Evolutionary conservation across 2,329 filamentous ascomycete species (phyloP).

Genomic region (Emericellopsis cladophorae): DNA sequence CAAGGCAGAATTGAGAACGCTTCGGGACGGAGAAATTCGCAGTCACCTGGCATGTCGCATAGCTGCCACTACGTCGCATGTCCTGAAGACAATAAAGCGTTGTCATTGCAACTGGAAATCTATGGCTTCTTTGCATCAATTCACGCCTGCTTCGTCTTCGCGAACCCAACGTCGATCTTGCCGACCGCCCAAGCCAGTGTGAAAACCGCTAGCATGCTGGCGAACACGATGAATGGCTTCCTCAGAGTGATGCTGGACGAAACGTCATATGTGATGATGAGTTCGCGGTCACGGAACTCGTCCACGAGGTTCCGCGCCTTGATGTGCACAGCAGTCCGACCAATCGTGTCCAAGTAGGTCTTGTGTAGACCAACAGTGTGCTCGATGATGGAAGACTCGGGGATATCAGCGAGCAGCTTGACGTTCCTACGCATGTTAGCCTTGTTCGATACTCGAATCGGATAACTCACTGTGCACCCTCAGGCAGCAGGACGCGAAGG

Average conservation of each 20-base stretch:
- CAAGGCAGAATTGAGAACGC: too few species aligned
- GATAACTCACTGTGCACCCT: constrained; percentile 66
- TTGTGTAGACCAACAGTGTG: constrained; percentile 53
- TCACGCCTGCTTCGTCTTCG: constrained; percentile 18
- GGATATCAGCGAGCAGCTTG: constrained; percentile 62
- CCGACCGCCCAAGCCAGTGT: constrained; percentile 62
- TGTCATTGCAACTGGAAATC: constrained; percentile 1
- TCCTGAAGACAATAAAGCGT: too few species aligned
- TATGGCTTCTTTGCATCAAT: too few species aligned
- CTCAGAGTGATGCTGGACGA: constrained; percentile 60
- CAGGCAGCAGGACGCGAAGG: constrained; percentile 75
- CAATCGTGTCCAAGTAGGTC: constrained; percentile 89
- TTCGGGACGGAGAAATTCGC: too few species aligned
- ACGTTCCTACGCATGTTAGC: constrained; percentile 53
- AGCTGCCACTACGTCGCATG: too few species aligned
- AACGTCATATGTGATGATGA: constrained; percentile 84
- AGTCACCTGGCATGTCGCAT: too few species aligned
- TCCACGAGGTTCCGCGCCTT: constrained; percentile 81
- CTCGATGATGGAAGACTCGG: constrained; percentile 45
- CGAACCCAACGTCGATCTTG: constrained; percentile 70
- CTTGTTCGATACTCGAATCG: neutral
- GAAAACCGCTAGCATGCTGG: constrained; percentile 63
- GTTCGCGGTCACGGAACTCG: constrained; percentile 70
- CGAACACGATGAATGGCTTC: constrained; percentile 77
- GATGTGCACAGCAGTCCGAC: constrained; percentile 70